A percentile compares a stretch with the other conserved stretches of the same genome.
phyloP scores from a whole-genome alignment of 306 rosid genomes.

The Malus domestica region ASM211411v1 NC_041801.1:8594001-8594500 shows the following conservation, averaged over 20 bases:
- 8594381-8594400: neutral
- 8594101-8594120: neutral
- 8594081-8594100: neutral
- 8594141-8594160: neutral
- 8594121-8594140: no score
- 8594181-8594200: no score
- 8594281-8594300: neutral
- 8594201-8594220: neutral
- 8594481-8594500: conserved; percentile 42
- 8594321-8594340: neutral
- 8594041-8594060: conserved; percentile 34
- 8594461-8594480: neutral
- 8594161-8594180: neutral
- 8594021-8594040: conserved; percentile 35
- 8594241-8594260: neutral
- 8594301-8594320: neutral
- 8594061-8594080: conserved; percentile 24
- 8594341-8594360: neutral
- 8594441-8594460: neutral
- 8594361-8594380: no score
- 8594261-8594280: neutral
- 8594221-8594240: neutral
- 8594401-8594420: neutral
- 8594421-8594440: neutral
- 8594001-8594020: conserved; percentile 32